phyloP scores from a whole-genome alignment of 768 basidiomycete species.

The Russula olivacea region DNA sequence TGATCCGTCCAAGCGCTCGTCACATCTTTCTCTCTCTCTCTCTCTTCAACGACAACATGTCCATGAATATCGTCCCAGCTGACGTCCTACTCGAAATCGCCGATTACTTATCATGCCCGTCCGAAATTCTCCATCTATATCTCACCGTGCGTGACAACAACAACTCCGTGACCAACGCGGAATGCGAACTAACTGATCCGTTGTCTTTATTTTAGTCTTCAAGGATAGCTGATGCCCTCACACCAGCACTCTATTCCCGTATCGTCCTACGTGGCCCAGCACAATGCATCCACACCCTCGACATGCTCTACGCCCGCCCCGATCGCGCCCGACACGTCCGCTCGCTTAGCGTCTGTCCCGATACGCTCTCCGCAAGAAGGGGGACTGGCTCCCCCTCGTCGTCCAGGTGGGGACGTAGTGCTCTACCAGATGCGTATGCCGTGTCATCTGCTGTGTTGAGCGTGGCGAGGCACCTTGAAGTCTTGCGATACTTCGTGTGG shows the following conservation, averaged over 20 bases:
- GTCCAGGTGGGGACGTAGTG: constrained; percentile 24
- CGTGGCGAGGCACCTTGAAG: constrained; percentile 51
- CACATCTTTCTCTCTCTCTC: background rate
- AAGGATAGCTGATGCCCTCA: constrained; percentile 45
- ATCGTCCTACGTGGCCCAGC: constrained; percentile 49
- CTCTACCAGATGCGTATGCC: constrained; percentile 32
- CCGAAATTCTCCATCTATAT: constrained; percentile 54
- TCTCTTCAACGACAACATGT: background rate
- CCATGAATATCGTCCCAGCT: constrained; percentile 36
- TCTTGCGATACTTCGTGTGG: constrained; percentile 63
- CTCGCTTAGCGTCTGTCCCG: constrained; percentile 47
- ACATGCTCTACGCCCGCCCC: constrained; percentile 52
- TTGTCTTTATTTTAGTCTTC: constrained; percentile 40
- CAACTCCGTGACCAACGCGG: background rate
- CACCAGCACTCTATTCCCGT: constrained; percentile 52
- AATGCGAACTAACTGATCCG: background rate
- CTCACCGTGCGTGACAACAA: constrained; percentile 45
- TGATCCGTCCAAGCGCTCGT: background rate
- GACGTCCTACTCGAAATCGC: constrained; percentile 69
- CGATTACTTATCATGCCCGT: constrained; percentile 42
- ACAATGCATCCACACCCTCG: constrained; percentile 59
- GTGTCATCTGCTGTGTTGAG: constrained; percentile 49
- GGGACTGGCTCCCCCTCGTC: background rate
- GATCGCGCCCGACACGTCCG: constrained; percentile 64
- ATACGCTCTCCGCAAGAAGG: background rate